A percentile compares a stretch with the other conserved stretches of the same genome.
Evolutionary conservation across 495 filamentous ascomycete species (phyloP).

Genomic region (Aspergillus cavernicola): DNA sequence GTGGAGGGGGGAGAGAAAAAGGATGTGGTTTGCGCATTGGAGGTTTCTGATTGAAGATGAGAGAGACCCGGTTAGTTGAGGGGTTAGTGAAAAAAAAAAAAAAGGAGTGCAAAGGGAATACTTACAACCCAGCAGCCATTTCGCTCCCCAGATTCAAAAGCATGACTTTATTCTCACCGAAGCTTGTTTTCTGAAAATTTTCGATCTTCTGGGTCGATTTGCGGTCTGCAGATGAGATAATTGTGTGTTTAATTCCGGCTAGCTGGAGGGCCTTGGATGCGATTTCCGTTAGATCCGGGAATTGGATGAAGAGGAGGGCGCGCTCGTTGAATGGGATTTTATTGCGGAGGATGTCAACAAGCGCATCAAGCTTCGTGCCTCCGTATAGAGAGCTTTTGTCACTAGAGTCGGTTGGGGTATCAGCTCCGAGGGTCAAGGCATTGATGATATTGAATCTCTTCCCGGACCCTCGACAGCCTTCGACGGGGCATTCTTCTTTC

Average conservation of each 20-base stretch:
- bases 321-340: constrained; percentile 41
- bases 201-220: constrained; percentile 34
- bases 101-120: constrained; percentile 6
- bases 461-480: constrained; percentile 29
- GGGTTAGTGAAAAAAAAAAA: neutral
- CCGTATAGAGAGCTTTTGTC: constrained; percentile 20
- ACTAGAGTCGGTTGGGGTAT: neutral
- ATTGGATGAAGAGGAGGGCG: constrained; percentile 52
- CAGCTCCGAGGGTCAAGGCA: constrained; percentile 28
- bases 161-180: constrained; percentile 47
- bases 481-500: constrained; percentile 25
- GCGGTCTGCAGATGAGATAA: constrained; percentile 24
- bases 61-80: too few species aligned
- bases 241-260: constrained; percentile 30
- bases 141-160: constrained; percentile 62
- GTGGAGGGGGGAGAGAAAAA: constrained; percentile 66
- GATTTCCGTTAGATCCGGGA: constrained; percentile 35
- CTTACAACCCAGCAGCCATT: constrained; percentile 68
- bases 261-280: constrained; percentile 29
- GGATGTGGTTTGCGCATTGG: constrained; percentile 69
- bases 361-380: constrained; percentile 45
- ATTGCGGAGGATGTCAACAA: constrained; percentile 41
- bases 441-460: constrained; percentile 31
- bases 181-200: constrained; percentile 36
- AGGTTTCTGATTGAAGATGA: too few species aligned